Percentiles rank a stretch among this genome's conserved stretches.
Evolutionary conservation across 805 yeast genomes (phyloP).

Genomic region (Wickerhamiella kazuoi): DNA sequence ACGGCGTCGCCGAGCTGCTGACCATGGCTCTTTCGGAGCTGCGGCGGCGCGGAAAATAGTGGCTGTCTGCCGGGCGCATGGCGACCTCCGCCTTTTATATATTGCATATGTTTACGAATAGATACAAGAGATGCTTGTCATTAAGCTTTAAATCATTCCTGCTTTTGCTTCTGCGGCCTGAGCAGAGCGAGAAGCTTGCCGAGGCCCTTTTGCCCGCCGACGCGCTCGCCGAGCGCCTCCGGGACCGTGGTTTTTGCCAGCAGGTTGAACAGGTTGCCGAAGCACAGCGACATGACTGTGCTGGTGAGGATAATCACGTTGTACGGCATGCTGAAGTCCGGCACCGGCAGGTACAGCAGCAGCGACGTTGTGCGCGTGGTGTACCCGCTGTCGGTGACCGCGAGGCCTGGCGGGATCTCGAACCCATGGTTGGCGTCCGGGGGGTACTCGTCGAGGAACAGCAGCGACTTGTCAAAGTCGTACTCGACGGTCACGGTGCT

Average conservation of each 20-base stretch:
- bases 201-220: conserved; percentile 1
- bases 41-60: neutral
- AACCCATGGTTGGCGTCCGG: conserved; percentile 99
- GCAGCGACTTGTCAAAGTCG: conserved; percentile 72
- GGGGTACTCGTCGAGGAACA: conserved; percentile 84
- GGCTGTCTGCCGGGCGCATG: neutral
- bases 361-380: conserved; percentile 66
- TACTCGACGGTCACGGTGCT: conserved; percentile 46
- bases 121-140: neutral
- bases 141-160: no score
- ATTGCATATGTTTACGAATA: neutral
- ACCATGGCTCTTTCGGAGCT: neutral
- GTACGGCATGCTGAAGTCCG: conserved; percentile 97
- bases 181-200: neutral
- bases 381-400: conserved; percentile 24
- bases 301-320: conserved; percentile 89
- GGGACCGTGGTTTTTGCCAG: conserved; percentile 58
- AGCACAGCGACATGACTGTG: conserved; percentile 80
- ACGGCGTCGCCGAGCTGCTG: neutral
- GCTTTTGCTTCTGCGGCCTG: neutral
- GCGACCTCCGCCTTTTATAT: neutral
- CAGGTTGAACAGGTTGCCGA: conserved; percentile 71
- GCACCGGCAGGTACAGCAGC: conserved; percentile 75
- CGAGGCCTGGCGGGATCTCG: conserved; percentile 72
- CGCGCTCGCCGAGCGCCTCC: conserved; percentile 26